These are phyloP conservation scores for Colletotrichum kahawae DNA, from an alignment of 2,329 filamentous ascomycete species.

Conservation along the genomic window DNA sequence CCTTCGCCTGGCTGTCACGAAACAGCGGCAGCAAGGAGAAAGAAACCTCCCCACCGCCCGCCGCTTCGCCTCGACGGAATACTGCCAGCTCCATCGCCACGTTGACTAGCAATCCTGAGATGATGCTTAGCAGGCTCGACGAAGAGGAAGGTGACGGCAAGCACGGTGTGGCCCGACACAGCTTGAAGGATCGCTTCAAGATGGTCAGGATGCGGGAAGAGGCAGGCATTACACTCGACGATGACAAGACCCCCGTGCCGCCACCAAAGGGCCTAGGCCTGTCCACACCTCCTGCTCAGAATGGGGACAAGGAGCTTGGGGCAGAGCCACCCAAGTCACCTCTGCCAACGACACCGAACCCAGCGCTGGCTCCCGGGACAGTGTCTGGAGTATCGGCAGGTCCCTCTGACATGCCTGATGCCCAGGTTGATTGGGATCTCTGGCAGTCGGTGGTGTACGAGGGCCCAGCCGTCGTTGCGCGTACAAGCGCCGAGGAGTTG, in stretches of 20 bases:
- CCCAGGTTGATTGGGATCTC: slow-evolving; percentile 95
- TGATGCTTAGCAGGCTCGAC: slow-evolving; percentile 78
- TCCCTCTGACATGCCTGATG: slow-evolving; percentile 71
- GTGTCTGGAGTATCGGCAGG: slow-evolving; percentile 81
- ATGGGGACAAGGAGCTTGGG: slow-evolving; percentile 20
- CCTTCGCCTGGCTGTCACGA: slow-evolving; percentile 85
- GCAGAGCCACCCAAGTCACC: slow-evolving; percentile 33
- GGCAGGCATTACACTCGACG: slow-evolving; percentile 60
- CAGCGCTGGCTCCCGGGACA: slow-evolving; percentile 80
- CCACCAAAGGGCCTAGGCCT: slow-evolving; percentile 24
- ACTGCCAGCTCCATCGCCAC: slow-evolving; percentile 83
- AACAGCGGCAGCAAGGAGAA: slow-evolving; percentile 65
- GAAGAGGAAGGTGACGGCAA: slow-evolving; percentile 65
- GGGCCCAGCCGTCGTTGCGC: slow-evolving; percentile 85
- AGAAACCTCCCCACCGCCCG: slow-evolving; percentile 57
- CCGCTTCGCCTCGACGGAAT: slow-evolving; percentile 62
- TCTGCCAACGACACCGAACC: slow-evolving; percentile 69
- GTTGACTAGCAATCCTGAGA: slow-evolving; percentile 79
- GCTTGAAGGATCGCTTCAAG: slow-evolving; percentile 80
- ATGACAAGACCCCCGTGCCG: slow-evolving; percentile 44
- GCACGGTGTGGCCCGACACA: slow-evolving; percentile 59
- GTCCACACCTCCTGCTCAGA: slow-evolving; percentile 27
- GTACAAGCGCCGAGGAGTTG: slow-evolving; percentile 87
- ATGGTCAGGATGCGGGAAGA: slow-evolving; percentile 77
- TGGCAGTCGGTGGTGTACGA: slow-evolving; percentile 98